phyloP scores from a whole-genome alignment of 441 rosid species.

The Pelargonium fulgidum region DNA sequence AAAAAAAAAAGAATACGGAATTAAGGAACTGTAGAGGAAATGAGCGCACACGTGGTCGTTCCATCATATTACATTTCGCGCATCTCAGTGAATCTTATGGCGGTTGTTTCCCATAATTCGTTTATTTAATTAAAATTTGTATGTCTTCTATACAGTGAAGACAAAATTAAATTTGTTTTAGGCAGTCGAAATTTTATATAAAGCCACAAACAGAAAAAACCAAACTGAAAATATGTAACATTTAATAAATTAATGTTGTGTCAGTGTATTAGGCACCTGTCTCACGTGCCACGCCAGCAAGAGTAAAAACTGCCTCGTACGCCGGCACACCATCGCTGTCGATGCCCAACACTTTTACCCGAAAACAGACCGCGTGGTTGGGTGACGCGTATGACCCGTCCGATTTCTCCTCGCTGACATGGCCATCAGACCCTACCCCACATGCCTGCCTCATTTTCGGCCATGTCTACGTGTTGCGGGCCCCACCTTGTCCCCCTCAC shows the following conservation, averaged over 20 bases:
- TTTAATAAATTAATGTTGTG: too few relatives aligned
- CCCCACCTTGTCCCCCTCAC: conserved; percentile 38
- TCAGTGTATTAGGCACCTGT: conserved; percentile 22
- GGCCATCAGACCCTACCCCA: conserved; percentile 63
- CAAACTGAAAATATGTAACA: too few relatives aligned
- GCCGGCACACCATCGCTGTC: conserved; percentile 37
- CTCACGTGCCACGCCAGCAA: conserved; percentile 21
- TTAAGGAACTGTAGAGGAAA: background rate
- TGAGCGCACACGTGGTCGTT: background rate
- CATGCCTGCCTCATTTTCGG: conserved; percentile 51
- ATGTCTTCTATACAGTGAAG: background rate
- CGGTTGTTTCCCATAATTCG: background rate
- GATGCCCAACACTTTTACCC: conserved; percentile 33
- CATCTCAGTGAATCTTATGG: background rate
- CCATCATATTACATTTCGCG: background rate
- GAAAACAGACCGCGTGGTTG: conserved; percentile 42
- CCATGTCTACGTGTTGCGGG: conserved; percentile 48
- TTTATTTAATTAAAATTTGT: background rate
- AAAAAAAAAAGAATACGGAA: background rate
- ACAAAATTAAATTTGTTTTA: background rate
- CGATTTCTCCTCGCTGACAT: conserved; percentile 30
- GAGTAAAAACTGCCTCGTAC: conserved; percentile 25
- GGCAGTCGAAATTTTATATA: background rate
- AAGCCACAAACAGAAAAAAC: too few relatives aligned
- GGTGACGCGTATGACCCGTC: conserved; percentile 23